Evolutionary conservation across 2,329 filamentous ascomycete species (phyloP), one percentile per base, ranked within the genome.

Genomic region (Aspergillus calidoustus): DNA sequence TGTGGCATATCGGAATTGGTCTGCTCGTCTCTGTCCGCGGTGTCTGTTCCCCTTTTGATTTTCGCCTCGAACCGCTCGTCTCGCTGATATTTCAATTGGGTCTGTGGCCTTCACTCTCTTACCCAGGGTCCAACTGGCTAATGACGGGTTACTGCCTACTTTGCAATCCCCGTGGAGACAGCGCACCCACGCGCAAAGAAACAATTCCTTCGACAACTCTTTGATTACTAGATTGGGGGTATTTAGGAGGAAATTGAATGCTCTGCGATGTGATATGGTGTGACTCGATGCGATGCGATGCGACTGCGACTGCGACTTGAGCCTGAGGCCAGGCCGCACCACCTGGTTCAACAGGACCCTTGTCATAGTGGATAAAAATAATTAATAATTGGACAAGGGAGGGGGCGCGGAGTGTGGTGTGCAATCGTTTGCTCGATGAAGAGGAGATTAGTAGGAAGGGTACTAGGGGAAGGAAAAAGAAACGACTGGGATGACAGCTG

Each of bases 331-430:
- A 41, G 34, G 34, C 34, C 34, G 34, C 25, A 23, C 30, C 51
- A 49, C 15, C 44, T 60, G 60, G 51, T 31, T 53, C 50, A 62
- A 59, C 57, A 48, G 23, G 51, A 59, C 13, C 52, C 51, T 47
- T n/a, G 52, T 52, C 41, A 51, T 51, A 55, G 23, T 13, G 4
- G n/a, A 34, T 30, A 54, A 43, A 25, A 54, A 44, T 31, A 31
- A 44, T n/a, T 19, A 48, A 48, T 48, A 48, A 48, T 48, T 48
- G n/a, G 19, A 25, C 23, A 41, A 41, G 34, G 34, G 34, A 15
- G 31, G 31, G 31, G 7, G 31, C 4, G 31, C 19, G 19, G 19
- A 7, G 25, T 28, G 25, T 28, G 11, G 5, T 41, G 34, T 41
- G 34, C 11, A 41, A 15, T 41, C 44, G 2, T 7, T 28, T 28